Evolutionary conservation across 495 filamentous ascomycete species (phyloP).

Genomic region (Penicillium odoratum): DNA sequence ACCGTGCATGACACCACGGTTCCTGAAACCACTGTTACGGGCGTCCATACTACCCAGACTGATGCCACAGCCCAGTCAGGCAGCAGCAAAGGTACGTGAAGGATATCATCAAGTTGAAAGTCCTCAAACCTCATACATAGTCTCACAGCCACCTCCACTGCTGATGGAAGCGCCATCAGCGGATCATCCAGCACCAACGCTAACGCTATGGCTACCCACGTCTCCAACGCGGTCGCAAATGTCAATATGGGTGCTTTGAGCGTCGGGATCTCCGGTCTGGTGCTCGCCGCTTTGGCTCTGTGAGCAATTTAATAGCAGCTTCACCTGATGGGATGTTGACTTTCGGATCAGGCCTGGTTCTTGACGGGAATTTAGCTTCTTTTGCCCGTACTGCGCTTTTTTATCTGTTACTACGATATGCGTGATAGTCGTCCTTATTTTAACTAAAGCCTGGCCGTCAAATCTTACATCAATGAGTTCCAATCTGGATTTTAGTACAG

Average conservation of each 20-base stretch:
- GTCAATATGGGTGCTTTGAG: conserved; percentile 39
- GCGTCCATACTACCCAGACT: conserved; percentile 11
- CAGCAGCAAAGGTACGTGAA: neutral
- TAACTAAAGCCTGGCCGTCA: neutral
- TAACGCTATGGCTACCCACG: conserved; percentile 21
- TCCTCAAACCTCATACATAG: neutral
- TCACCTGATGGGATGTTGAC: neutral
- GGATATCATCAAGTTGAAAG: neutral
- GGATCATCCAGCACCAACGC: conserved; percentile 19
- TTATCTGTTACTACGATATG: neutral
- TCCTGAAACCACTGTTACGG: neutral
- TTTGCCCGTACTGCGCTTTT: neutral
- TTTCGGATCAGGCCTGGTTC: neutral
- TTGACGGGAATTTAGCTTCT: neutral
- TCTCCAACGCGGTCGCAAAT: conserved; percentile 33
- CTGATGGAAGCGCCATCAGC: conserved; percentile 2
- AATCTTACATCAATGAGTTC: neutral
- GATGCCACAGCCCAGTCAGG: conserved; percentile 3
- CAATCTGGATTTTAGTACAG: too few species aligned
- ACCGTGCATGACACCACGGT: neutral
- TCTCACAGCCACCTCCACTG: neutral
- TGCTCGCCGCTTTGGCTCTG: conserved; percentile 41
- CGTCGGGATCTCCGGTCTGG: conserved; percentile 38
- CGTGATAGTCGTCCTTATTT: neutral
- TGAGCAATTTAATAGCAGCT: conserved; percentile 14